These are phyloP conservation scores for Tubosaeta brunneosetosa DNA, from an alignment of 768 basidiomycete species.

Conservation along the genomic window DNA sequence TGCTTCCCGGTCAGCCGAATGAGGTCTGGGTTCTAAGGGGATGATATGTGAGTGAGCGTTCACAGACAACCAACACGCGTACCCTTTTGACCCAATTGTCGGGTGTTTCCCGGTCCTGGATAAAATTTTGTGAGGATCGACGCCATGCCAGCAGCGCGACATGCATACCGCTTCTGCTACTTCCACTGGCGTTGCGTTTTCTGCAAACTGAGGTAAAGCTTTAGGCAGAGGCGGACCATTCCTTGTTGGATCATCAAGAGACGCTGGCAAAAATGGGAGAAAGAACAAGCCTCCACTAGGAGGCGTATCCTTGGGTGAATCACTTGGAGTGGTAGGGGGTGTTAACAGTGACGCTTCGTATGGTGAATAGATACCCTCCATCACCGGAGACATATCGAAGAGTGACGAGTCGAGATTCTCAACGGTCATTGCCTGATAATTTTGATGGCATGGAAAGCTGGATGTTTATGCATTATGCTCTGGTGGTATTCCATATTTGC, in stretches of 20 bases:
- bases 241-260: slow-evolving; percentile 16
- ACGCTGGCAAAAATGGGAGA: slow-evolving; percentile 14
- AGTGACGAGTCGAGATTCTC: slow-evolving; percentile 1
- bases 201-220: slow-evolving; percentile 20
- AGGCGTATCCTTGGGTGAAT: background rate
- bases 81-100: slow-evolving; percentile 41
- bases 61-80: background rate
- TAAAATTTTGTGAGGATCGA: background rate
- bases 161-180: slow-evolving; percentile 24
- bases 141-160: background rate
- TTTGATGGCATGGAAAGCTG: background rate
- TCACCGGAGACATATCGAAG: slow-evolving; percentile 1
- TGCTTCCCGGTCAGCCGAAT: slow-evolving; percentile 55
- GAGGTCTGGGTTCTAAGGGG: slow-evolving; percentile 31
- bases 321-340: slow-evolving; percentile 4
- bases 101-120: slow-evolving; percentile 34
- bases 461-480: no score
- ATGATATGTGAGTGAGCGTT: background rate
- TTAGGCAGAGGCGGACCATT: slow-evolving; percentile 18
- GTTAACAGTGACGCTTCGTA: slow-evolving; percentile 9
- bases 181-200: slow-evolving; percentile 17
- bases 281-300: slow-evolving; percentile 4
- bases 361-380: slow-evolving; percentile 4
- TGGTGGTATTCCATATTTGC: no score
- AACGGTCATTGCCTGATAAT: background rate